Evolutionary conservation across 2,329 filamentous ascomycete species (phyloP).

Genomic region (Penicillium sp.): DNA sequence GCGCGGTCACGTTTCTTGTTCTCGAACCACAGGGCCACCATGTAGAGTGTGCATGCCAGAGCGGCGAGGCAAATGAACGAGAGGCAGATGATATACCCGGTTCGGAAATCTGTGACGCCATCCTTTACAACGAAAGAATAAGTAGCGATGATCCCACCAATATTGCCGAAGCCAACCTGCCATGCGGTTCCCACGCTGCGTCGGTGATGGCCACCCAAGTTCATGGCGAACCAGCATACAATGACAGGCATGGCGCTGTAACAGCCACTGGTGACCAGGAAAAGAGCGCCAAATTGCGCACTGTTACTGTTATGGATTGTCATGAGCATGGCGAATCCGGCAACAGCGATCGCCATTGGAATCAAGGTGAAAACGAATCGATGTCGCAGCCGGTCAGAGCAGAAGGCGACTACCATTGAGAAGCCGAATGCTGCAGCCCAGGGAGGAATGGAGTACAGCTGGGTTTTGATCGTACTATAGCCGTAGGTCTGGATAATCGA

Average conservation of each 20-base stretch:
- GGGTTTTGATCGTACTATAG: slow-evolving; percentile 54
- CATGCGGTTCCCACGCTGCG: slow-evolving; percentile 69
- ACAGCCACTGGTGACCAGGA: slow-evolving; percentile 73
- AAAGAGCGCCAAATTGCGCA: slow-evolving; percentile 75
- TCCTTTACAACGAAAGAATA: slow-evolving; percentile 67
- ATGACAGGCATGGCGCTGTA: slow-evolving; percentile 90
- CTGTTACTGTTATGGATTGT: slow-evolving; percentile 60
- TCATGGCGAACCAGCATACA: slow-evolving; percentile 81
- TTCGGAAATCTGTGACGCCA: slow-evolving; percentile 60
- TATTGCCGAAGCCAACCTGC: slow-evolving; percentile 75
- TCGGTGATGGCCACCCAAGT: slow-evolving; percentile 69
- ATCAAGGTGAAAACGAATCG: slow-evolving; percentile 71
- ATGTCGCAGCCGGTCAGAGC: slow-evolving; percentile 70
- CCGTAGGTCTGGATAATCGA: slow-evolving; percentile 67
- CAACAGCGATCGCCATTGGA: slow-evolving; percentile 66
- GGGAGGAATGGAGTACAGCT: slow-evolving; percentile 53
- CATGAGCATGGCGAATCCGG: slow-evolving; percentile 73
- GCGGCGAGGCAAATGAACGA: slow-evolving; percentile 69
- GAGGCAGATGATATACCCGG: slow-evolving; percentile 74
- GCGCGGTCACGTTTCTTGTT: slow-evolving; percentile 41
- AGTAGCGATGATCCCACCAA: slow-evolving; percentile 74
- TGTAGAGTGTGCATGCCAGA: slow-evolving; percentile 45
- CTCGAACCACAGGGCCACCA: slow-evolving; percentile 35
- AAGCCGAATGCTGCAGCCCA: slow-evolving; percentile 75
- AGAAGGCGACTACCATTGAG: slow-evolving; percentile 68